Evolutionary conservation across 225 moss, liverwort and hornwort genomes (phyloP), one percentile per base, ranked within the genome.

Genomic region (Pseudoscleropodium purum): DNA sequence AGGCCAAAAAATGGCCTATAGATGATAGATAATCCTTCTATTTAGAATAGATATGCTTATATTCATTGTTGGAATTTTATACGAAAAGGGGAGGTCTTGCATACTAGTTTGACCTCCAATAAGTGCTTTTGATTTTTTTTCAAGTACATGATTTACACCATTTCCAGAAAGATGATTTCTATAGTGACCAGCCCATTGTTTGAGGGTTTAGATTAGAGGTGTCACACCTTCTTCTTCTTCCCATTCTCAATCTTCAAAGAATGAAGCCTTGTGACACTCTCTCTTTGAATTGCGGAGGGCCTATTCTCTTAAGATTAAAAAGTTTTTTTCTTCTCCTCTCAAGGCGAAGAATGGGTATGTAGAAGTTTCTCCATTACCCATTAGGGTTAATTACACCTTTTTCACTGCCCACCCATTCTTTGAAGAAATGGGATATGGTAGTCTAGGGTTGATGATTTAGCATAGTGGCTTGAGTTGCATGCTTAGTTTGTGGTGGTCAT

Each of bases 141-240:
- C 0, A 70, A 41, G 5, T 26, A 43, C 2, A 9, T 24, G 5
- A 73, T 73, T 73, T 2, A 27, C 3, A 27, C 0, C 16, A 0
- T 27, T 15, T 1, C 5, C 5, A 2, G 27, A 72, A 25, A 3
- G 27, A 27, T 43, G 16, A 43, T 29, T 43, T 43, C 3, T 3
- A 9, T 1, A 16, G 0, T 29, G 5, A 43, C 16, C 17, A 43
- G 27, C 1, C 5, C 0, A 1, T 72, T 0, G 1, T 41, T 39
- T 26, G 0, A 8, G 13, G 8, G 8, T 41, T 41, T 20, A 11
- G 19, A 67, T 36, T 19, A 5, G 3, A 36, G 10, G 1, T 36
- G 67, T 67, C 3, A 6, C 36, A 36, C 20, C 11, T 67, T 67
- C 12, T 68, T 67, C 12, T 68, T 68, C 2, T n/a, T 5, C 0